phyloP scores from a whole-genome alignment of 1,284 basidiomycete species.

The Naganishia liquefaciens region DNA sequence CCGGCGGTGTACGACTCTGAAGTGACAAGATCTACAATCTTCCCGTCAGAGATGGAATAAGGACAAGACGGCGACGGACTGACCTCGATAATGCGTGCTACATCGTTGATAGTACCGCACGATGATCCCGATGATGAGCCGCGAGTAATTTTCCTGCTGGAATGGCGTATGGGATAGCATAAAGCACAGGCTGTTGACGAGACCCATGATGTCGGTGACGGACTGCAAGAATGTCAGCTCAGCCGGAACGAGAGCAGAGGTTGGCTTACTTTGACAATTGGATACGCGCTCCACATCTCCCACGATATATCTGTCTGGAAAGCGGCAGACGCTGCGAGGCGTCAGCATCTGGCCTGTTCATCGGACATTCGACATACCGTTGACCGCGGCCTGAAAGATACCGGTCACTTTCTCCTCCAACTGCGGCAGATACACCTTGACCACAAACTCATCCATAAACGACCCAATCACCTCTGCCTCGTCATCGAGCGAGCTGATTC shows the following conservation, averaged over 20 bases:
- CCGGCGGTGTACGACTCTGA: constrained; percentile 20
- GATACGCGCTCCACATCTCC: constrained; percentile 32
- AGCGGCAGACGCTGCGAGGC: constrained; percentile 20
- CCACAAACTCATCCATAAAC: constrained; percentile 85
- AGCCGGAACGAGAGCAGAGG: neutral
- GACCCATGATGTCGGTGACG: constrained; percentile 77
- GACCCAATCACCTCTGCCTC: constrained; percentile 68
- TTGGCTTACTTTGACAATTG: constrained; percentile 63
- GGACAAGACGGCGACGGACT: constrained; percentile 20
- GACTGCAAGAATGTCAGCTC: constrained; percentile 58
- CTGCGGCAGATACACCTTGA: constrained; percentile 89
- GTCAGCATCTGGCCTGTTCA: constrained; percentile 2
- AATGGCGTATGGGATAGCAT: constrained; percentile 96
- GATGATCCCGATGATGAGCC: constrained; percentile 91
- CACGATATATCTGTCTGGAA: constrained; percentile 27
- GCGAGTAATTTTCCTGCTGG: constrained; percentile 88
- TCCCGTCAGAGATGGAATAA: constrained; percentile 12
- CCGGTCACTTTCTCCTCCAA: constrained; percentile 90
- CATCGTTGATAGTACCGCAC: constrained; percentile 96
- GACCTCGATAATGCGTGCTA: constrained; percentile 77
- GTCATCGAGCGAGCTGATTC: constrained; percentile 65
- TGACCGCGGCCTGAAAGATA: constrained; percentile 82
- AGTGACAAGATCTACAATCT: constrained; percentile 39
- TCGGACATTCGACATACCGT: constrained; percentile 56
- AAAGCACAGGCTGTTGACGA: constrained; percentile 87